phyloP scores from a whole-genome alignment of 2,329 filamentous ascomycete species.

The Penicillium glabrum region DNA sequence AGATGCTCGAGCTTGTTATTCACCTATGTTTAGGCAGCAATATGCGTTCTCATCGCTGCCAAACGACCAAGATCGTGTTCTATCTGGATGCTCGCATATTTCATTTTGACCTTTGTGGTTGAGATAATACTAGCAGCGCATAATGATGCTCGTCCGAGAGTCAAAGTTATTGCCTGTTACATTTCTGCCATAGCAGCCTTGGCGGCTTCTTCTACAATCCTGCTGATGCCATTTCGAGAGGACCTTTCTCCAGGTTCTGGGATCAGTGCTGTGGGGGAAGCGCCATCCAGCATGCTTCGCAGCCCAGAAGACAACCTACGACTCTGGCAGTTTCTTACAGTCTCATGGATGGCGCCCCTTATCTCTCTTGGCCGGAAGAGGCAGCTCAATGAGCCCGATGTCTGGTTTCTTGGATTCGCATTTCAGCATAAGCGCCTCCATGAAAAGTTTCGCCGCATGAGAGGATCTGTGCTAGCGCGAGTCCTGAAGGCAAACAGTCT shows the following conservation, averaged over 20 bases:
- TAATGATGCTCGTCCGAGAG: slow-evolving; percentile 1
- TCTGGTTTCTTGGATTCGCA: slow-evolving; percentile 77
- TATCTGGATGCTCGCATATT: slow-evolving; percentile 39
- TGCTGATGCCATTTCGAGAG: slow-evolving; percentile 70
- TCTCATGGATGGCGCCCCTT: slow-evolving; percentile 78
- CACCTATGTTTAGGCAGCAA: slow-evolving; percentile 31
- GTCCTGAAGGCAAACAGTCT: slow-evolving; percentile 75
- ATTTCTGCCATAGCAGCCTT: slow-evolving; percentile 44
- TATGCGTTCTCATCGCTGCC: slow-evolving; percentile 34
- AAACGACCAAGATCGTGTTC: slow-evolving; percentile 45
- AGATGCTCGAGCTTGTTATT: slow-evolving; percentile 9
- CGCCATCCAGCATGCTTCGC: slow-evolving; percentile 61
- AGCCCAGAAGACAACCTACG: slow-evolving; percentile 77
- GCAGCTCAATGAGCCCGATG: slow-evolving; percentile 73
- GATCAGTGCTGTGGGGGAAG: slow-evolving; percentile 60
- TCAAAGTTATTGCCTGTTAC: slow-evolving; percentile 23
- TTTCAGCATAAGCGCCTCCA: slow-evolving; percentile 80
- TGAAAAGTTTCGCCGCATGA: slow-evolving; percentile 68
- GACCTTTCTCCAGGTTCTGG: slow-evolving; percentile 53
- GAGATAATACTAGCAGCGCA: slow-evolving; percentile 36
- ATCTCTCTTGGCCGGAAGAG: slow-evolving; percentile 64
- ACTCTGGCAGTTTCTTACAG: slow-evolving; percentile 79
- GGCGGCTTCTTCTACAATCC: slow-evolving; percentile 52
- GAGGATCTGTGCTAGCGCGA: slow-evolving; percentile 69
- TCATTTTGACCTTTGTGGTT: slow-evolving; percentile 30